Conservation (phyloP, 176 grass and related monocot genomes). For the Eragrostis nindensis region DNA sequence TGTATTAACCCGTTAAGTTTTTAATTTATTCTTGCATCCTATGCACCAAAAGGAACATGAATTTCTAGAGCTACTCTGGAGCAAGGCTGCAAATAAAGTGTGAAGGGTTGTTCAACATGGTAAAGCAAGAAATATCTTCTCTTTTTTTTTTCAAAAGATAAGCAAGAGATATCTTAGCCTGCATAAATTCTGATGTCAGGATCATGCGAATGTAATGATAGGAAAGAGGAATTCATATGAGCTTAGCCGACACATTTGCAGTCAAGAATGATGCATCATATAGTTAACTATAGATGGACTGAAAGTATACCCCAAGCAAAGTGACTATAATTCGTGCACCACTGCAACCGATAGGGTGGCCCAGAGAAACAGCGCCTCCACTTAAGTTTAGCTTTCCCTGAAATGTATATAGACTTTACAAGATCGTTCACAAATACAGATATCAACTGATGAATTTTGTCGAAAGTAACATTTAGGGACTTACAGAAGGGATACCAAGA, state of each 20-base stretch:
- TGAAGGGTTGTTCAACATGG: background rate
- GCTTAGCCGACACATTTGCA: background rate
- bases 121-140: background rate
- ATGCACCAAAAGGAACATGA: background rate
- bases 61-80: background rate
- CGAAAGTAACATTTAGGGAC: slow-evolving; percentile 19
- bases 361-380: slow-evolving; percentile 95
- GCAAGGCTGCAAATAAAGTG: slow-evolving; percentile 9
- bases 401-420: slow-evolving; percentile 27
- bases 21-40: background rate
- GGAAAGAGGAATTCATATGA: slow-evolving; percentile 14
- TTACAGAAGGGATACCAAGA: slow-evolving; percentile 85
- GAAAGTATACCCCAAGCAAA: slow-evolving; percentile 81
- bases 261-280: background rate
- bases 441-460: background rate
- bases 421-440: background rate
- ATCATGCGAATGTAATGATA: background rate
- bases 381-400: slow-evolving; percentile 84
- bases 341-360: slow-evolving; percentile 92
- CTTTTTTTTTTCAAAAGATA: no score
- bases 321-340: slow-evolving; percentile 91
- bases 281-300: background rate
- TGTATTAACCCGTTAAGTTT: background rate
- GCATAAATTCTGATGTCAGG: background rate
- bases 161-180: background rate